Conservation (phyloP, 768 basidiomycete species). For the Baorangia bicolor region DNA sequence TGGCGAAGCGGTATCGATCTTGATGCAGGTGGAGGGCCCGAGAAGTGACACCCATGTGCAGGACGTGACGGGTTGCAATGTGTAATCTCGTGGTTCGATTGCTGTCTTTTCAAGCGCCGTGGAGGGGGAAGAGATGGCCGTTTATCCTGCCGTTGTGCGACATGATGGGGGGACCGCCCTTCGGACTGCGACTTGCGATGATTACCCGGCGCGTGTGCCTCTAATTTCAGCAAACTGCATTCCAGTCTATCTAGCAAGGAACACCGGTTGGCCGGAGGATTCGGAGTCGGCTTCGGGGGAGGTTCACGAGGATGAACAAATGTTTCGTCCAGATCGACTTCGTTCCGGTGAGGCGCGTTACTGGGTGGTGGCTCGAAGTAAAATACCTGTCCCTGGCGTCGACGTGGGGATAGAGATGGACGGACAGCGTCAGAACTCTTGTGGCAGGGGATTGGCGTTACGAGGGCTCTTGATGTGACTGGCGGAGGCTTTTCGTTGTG, state of each 20-base stretch:
- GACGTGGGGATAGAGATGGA: conserved; percentile 7
- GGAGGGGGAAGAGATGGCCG: conserved; percentile 24
- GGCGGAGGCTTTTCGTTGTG: background rate
- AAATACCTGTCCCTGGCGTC: conserved; percentile 31
- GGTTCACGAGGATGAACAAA: conserved; percentile 18
- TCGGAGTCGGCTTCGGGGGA: conserved; percentile 21
- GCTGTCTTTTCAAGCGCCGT: conserved; percentile 12
- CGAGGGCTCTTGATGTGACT: background rate
- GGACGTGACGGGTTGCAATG: background rate
- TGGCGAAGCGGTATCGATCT: background rate
- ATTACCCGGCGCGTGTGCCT: conserved; percentile 28
- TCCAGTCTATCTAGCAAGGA: conserved; percentile 35
- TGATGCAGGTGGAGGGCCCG: conserved; percentile 6
- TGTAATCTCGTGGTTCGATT: conserved; percentile 3
- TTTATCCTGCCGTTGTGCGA: conserved; percentile 4
- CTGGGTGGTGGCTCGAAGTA: conserved; percentile 4
- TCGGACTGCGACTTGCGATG: conserved; percentile 24
- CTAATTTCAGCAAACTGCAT: conserved; percentile 33
- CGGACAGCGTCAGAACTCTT: conserved; percentile 2
- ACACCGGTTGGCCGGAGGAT: conserved; percentile 17
- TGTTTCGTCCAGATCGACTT: conserved; percentile 8
- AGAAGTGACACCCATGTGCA: conserved; percentile 3
- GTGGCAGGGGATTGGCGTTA: conserved; percentile 10
- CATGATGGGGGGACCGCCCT: conserved; percentile 1
- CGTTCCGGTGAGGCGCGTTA: background rate